phyloP scores from a whole-genome alignment of 106 monocot species.

The Vanilla planifolia region DNA sequence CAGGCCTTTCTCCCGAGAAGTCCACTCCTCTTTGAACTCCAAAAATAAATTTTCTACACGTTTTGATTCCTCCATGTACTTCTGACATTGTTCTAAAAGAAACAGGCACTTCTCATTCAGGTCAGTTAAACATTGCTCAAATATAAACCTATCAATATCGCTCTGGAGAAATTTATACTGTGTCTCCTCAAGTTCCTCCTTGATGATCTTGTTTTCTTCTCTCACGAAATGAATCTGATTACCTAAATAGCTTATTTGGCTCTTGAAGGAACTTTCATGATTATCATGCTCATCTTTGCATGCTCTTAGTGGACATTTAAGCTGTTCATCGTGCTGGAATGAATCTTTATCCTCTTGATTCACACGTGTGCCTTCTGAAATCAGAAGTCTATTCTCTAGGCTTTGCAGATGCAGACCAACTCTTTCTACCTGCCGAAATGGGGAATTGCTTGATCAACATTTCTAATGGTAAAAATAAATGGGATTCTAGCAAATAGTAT shows the following conservation, averaged over 20 bases:
- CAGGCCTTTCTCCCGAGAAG: conserved; percentile 20
- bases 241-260: conserved; percentile 13
- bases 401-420: conserved; percentile 23
- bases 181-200: conserved; percentile 41
- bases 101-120: conserved; percentile 31
- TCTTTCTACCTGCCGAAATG: conserved; percentile 65
- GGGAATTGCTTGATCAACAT: no score
- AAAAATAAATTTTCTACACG: conserved; percentile 27
- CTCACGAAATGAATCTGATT: conserved; percentile 32
- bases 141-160: conserved; percentile 38
- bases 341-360: conserved; percentile 32
- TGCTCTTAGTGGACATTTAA: conserved; percentile 20
- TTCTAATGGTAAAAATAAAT: no score
- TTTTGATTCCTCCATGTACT: conserved; percentile 22
- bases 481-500: no score
- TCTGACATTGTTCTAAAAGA: conserved; percentile 29
- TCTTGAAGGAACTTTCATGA: conserved; percentile 7
- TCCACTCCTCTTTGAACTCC: conserved; percentile 36
- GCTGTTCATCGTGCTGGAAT: conserved; percentile 26
- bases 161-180: conserved; percentile 31
- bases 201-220: conserved; percentile 20
- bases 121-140: conserved; percentile 47
- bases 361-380: conserved; percentile 29
- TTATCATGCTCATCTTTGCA: conserved; percentile 28
- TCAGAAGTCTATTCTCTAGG: conserved; percentile 29